Conservation (phyloP, 192 early-diverging fungal species). For the Entophlyctis helioformis region DNA sequence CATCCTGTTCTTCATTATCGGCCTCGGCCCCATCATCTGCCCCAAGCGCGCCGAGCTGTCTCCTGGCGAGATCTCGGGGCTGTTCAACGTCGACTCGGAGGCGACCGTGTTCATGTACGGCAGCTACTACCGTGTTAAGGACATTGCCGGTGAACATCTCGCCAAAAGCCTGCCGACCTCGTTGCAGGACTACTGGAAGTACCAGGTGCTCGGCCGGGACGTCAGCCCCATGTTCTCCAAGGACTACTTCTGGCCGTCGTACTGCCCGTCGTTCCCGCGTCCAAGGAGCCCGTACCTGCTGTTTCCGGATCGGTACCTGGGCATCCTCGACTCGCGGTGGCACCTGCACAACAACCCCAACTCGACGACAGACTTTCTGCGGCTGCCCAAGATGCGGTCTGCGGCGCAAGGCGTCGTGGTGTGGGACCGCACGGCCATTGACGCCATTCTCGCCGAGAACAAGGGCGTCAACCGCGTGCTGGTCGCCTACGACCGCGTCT, state of each 20-base stretch:
- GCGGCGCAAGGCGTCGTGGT: not conserved
- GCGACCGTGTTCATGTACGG: slow-evolving; percentile 10
- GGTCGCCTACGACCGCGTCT: slow-evolving; percentile 6
- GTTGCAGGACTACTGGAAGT: not conserved
- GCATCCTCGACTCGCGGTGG: not conserved
- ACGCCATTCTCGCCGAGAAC: slow-evolving; percentile 1
- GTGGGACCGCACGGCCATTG: not conserved
- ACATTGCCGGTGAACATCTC: slow-evolving; percentile 5
- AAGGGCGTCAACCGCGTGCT: not conserved
- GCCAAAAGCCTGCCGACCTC: not conserved
- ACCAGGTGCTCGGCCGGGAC: slow-evolving; percentile 2
- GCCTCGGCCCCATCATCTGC: slow-evolving; percentile 28
- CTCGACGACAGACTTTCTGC: not conserved
- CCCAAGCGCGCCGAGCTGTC: not conserved
- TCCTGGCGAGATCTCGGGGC: slow-evolving; percentile 4
- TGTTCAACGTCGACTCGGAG: not conserved
- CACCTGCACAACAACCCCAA: not conserved
- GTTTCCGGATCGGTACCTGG: not conserved
- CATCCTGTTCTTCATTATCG: slow-evolving; percentile 55
- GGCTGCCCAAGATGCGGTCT: not conserved
- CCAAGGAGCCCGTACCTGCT: not conserved
- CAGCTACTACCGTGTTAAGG: slow-evolving; percentile 3
- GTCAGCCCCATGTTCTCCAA: slow-evolving; percentile 2
- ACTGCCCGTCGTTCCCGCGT: slow-evolving; percentile 6
- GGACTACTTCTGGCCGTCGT: slow-evolving; percentile 2